Evolutionary conservation across 176 grass and related monocot genomes (phyloP).

Genomic region (Carex pumila): DNA sequence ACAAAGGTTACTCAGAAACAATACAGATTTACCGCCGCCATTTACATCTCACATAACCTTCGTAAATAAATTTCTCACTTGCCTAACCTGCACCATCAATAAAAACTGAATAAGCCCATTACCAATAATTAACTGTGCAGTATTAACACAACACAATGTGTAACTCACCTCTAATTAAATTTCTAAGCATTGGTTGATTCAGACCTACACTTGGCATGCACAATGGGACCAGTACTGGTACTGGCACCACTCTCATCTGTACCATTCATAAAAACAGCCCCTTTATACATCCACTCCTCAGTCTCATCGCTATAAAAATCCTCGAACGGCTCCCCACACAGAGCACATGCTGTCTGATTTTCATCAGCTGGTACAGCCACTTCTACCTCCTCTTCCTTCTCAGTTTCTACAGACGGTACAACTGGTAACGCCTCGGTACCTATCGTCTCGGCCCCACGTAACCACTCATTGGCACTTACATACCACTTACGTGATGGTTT

Average conservation of each 20-base stretch:
- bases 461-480: conserved; percentile 76
- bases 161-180: background rate
- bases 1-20: background rate
- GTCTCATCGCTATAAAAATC: conserved; percentile 97
- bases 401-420: conserved; percentile 37
- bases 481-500: conserved; percentile 92
- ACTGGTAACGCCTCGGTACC: conserved; percentile 44
- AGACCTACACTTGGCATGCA: conserved; percentile 92
- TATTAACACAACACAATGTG: too few species aligned
- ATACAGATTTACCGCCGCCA: background rate
- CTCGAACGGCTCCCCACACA: conserved; percentile 91
- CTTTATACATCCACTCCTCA: conserved; percentile 99
- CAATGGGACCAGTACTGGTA: conserved; percentile 56
- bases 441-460: conserved; percentile 74
- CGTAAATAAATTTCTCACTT: background rate
- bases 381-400: conserved; percentile 79
- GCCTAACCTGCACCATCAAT: background rate
- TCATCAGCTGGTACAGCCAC: conserved; percentile 87
- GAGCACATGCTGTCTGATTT: conserved; percentile 75
- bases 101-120: background rate
- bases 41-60: background rate
- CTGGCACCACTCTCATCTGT: conserved; percentile 52
- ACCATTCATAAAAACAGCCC: conserved; percentile 85
- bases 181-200: conserved; percentile 25
- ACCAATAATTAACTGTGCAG: background rate